A percentile compares a stretch with the other conserved stretches of the same genome.
These are phyloP conservation scores for Penicillium paxilli DNA, from an alignment of 495 filamentous ascomycete species.

Conservation along the genomic window DNA sequence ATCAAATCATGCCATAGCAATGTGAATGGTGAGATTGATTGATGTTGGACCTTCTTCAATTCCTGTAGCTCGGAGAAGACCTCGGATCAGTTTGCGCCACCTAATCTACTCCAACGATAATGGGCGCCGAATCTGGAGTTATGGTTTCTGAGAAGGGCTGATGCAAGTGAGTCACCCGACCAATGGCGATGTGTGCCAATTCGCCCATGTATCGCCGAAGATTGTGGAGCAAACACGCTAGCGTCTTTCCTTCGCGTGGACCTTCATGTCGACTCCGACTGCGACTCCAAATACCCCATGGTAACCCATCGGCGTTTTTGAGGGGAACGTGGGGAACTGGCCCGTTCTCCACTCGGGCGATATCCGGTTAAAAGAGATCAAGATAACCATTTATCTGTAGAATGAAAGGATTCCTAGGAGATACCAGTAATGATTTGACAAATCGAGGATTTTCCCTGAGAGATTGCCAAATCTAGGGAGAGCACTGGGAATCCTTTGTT, in stretches of 20 bases:
- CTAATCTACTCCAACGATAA: background rate
- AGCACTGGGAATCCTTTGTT: no score
- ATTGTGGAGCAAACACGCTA: background rate
- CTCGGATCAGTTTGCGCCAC: background rate
- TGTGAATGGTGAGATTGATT: background rate
- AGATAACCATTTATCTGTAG: no score
- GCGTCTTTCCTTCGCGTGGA: conserved; percentile 17
- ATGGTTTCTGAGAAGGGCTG: background rate
- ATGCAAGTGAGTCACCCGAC: background rate
- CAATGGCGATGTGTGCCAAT: background rate
- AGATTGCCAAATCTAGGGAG: no score
- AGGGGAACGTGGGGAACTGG: conserved; percentile 1
- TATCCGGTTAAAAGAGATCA: background rate
- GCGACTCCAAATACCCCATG: background rate
- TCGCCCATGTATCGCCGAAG: background rate
- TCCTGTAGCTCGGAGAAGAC: background rate
- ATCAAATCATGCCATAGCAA: background rate
- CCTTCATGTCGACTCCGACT: conserved; percentile 10
- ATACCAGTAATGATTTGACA: no score
- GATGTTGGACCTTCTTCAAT: background rate
- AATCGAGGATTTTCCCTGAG: no score
- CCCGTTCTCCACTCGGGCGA: background rate
- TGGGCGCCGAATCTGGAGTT: background rate
- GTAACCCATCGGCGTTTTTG: background rate
- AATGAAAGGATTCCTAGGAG: no score